phyloP scores from a whole-genome alignment of 192 early-diverging fungal genomes.

The Coemansia sp. region DNA sequence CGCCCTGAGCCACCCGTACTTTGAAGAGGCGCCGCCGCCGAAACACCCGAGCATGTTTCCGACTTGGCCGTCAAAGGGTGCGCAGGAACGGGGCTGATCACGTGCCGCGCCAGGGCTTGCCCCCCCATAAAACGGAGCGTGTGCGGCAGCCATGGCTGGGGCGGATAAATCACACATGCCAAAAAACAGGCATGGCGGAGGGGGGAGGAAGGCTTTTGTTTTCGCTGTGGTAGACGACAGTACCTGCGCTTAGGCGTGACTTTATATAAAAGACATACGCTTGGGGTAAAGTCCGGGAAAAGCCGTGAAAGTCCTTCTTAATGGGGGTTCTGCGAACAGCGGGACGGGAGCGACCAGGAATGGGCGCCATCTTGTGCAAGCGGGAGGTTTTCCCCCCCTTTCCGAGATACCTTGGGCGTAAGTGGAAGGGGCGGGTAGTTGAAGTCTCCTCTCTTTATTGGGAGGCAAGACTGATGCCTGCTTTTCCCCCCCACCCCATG shows the following conservation, averaged over 20 bases:
- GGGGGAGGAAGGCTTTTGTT: neutral
- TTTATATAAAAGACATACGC: conserved; percentile 23
- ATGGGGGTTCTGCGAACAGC: conserved; percentile 48
- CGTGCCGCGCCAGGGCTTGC: neutral
- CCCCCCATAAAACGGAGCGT: neutral
- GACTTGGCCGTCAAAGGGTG: conserved; percentile 80
- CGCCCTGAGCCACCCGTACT: conserved; percentile 90
- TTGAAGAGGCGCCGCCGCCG: conserved; percentile 80
- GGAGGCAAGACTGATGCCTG: neutral
- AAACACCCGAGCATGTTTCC: conserved; percentile 95
- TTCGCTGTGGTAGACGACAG: conserved; percentile 35
- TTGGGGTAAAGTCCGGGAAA: conserved; percentile 52
- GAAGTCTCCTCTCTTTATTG: neutral
- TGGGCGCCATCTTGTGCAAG: neutral
- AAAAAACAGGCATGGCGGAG: neutral
- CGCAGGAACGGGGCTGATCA: neutral
- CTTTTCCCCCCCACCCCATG: neutral
- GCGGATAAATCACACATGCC: neutral
- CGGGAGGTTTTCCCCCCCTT: conserved; percentile 13
- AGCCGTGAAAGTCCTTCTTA: conserved; percentile 35
- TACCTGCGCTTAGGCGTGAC: conserved; percentile 49
- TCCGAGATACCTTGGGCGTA: too few species aligned
- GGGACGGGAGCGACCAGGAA: conserved; percentile 53
- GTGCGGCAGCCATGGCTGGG: neutral
- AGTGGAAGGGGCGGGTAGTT: neutral